A percentile compares a stretch with the other conserved stretches of the same genome.
Conservation (phyloP, 345 rosid species). For the Linum tenue region DNA sequence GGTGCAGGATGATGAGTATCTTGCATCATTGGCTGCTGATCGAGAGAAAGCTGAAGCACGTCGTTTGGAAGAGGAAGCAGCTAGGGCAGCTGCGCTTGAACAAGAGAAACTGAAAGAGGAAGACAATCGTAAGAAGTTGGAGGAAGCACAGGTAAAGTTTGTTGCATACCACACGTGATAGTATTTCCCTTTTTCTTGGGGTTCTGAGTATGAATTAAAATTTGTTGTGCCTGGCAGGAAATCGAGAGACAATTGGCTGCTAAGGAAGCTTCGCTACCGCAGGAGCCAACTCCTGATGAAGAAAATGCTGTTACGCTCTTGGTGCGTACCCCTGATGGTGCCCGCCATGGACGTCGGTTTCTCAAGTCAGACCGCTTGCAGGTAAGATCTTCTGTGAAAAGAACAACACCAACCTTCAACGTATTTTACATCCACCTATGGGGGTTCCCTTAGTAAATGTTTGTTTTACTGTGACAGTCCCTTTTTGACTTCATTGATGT, state of each 20-base stretch:
- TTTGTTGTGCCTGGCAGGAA: slow-evolving; percentile 46
- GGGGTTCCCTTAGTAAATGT: slow-evolving; percentile 6
- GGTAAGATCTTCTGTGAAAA: slow-evolving; percentile 30
- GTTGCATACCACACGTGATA: not conserved
- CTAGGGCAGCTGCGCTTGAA: slow-evolving; percentile 67
- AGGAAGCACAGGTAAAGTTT: slow-evolving; percentile 72
- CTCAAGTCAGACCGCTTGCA: slow-evolving; percentile 68
- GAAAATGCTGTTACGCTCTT: slow-evolving; percentile 81
- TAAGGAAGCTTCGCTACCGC: slow-evolving; percentile 90
- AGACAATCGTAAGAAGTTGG: slow-evolving; percentile 60
- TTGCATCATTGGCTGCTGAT: slow-evolving; percentile 93
- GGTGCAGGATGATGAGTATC: slow-evolving; percentile 90
- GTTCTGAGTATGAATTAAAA: not conserved
- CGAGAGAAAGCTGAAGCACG: slow-evolving; percentile 86
- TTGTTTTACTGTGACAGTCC: slow-evolving; percentile 43
- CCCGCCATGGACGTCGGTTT: slow-evolving; percentile 87
- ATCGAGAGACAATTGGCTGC: slow-evolving; percentile 67
- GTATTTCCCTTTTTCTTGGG: too few species aligned
- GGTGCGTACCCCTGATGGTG: slow-evolving; percentile 93
- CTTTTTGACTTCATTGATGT: slow-evolving; percentile 89
- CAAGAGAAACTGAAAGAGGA: slow-evolving; percentile 67
- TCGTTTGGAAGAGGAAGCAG: slow-evolving; percentile 60
- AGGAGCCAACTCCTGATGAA: slow-evolving; percentile 71
- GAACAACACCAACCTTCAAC: not conserved
- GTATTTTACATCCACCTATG: not conserved